Conservation (phyloP, 441 rosid species). For the Pelargonium fulgidum region DNA sequence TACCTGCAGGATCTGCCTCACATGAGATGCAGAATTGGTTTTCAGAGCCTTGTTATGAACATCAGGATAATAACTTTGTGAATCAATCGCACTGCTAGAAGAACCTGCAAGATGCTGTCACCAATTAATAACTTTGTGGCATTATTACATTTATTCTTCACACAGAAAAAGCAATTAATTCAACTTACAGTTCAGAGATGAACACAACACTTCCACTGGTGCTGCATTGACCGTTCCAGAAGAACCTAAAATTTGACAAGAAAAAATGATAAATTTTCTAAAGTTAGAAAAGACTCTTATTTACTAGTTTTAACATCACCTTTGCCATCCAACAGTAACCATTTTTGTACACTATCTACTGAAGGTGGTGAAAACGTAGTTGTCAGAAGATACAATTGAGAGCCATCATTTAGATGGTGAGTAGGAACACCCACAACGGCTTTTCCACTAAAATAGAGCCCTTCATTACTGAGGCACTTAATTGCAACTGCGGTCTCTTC, state of each 20-base stretch:
- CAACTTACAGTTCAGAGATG: constrained; percentile 31
- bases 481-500: constrained; percentile 28
- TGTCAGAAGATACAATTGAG: constrained; percentile 57
- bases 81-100: constrained; percentile 28
- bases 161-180: constrained; percentile 16
- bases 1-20: constrained; percentile 23
- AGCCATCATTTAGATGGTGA: constrained; percentile 71
- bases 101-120: constrained; percentile 32
- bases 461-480: constrained; percentile 15
- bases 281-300: background rate
- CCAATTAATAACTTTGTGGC: constrained; percentile 13
- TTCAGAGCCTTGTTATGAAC: constrained; percentile 26
- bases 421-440: constrained; percentile 51
- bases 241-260: constrained; percentile 30
- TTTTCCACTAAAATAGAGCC: constrained; percentile 30
- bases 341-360: constrained; percentile 46
- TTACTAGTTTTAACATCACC: constrained; percentile 37
- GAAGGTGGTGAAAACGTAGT: constrained; percentile 71
- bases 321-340: constrained; percentile 41
- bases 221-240: constrained; percentile 23
- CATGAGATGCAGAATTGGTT: constrained; percentile 27
- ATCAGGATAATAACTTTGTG: constrained; percentile 30
- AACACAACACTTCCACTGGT: constrained; percentile 20
- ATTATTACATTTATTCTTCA: constrained; percentile 11
- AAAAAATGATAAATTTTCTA: constrained; percentile 14